Conservation (phyloP, 2,329 filamentous ascomycete genomes). For the Monilinia laxa region DNA sequence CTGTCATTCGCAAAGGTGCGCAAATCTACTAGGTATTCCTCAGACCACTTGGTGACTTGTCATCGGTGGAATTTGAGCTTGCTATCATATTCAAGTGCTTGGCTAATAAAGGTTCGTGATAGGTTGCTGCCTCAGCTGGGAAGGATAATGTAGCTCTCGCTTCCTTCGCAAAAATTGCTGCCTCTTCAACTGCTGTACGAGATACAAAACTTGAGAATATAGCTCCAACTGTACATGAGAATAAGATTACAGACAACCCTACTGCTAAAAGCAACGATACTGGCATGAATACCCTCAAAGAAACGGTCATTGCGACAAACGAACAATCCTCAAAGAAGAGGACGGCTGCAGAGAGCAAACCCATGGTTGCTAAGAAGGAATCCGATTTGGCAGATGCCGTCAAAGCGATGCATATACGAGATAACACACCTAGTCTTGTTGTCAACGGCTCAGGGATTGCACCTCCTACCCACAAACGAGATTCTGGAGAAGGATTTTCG, state of each 20-base stretch:
- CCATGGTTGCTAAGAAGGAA: conserved; percentile 28
- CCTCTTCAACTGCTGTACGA: conserved; percentile 37
- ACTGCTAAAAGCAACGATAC: conserved; percentile 22
- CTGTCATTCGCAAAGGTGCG: conserved; percentile 77
- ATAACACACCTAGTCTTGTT: conserved; percentile 39
- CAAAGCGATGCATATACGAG: conserved; percentile 38
- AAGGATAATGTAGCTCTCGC: conserved; percentile 43
- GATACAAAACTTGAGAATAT: conserved; percentile 36
- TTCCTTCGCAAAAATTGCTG: conserved; percentile 38
- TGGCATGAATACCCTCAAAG: conserved; percentile 16
- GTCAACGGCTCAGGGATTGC: conserved; percentile 40
- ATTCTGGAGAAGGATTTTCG: conserved; percentile 34
- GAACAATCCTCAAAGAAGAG: conserved; percentile 6
- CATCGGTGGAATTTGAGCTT: conserved; percentile 1
- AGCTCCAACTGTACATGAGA: conserved; percentile 22
- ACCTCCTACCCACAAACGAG: conserved; percentile 31
- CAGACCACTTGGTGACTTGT: conserved; percentile 9
- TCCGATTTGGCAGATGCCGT: conserved; percentile 38
- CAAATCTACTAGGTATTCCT: conserved; percentile 22
- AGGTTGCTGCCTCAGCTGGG: conserved; percentile 52
- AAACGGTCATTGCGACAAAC: conserved; percentile 33
- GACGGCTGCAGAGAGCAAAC: conserved; percentile 9
- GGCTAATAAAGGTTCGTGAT: background rate
- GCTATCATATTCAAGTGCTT: background rate
- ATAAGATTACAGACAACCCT: conserved; percentile 22